Conservation (phyloP, 1,284 basidiomycete species). For the Neonothopanus nambi region DNA sequence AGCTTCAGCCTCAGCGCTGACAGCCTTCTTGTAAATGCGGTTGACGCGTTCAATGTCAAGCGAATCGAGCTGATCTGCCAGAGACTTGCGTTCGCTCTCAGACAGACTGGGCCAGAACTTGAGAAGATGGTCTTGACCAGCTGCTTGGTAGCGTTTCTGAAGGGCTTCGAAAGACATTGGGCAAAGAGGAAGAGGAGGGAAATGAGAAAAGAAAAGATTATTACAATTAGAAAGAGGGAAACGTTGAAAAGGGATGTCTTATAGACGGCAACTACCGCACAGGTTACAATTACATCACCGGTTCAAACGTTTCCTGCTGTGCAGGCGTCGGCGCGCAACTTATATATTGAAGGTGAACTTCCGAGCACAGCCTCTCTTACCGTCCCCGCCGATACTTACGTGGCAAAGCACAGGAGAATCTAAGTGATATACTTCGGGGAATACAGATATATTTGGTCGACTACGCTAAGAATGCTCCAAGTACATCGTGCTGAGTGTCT, state of each 20-base stretch:
- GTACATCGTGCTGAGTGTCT: too few species aligned
- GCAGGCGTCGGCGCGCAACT: too few species aligned
- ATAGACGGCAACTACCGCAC: too few species aligned
- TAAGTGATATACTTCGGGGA: too few species aligned
- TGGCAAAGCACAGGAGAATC: too few species aligned
- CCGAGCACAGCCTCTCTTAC: too few species aligned
- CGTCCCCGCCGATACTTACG: too few species aligned
- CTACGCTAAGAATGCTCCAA: too few species aligned
- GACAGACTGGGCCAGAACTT: conserved; percentile 82
- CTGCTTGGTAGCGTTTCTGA: conserved; percentile 67
- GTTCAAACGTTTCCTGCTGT: too few species aligned
- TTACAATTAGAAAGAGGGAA: not conserved
- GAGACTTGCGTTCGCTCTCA: conserved; percentile 59
- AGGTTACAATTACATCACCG: too few species aligned
- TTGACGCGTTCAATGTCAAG: conserved; percentile 94
- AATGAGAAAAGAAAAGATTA: conserved; percentile 1
- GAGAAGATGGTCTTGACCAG: conserved; percentile 89
- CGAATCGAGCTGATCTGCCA: conserved; percentile 74
- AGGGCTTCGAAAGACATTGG: conserved; percentile 52
- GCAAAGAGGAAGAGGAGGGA: conserved; percentile 7
- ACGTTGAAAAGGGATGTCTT: not conserved
- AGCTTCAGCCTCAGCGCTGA: conserved; percentile 63
- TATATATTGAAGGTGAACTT: too few species aligned
- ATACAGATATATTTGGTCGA: too few species aligned
- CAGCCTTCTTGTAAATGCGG: conserved; percentile 80